phyloP scores from a whole-genome alignment of 768 basidiomycete species.

The Tylopilus intermedius region DNA sequence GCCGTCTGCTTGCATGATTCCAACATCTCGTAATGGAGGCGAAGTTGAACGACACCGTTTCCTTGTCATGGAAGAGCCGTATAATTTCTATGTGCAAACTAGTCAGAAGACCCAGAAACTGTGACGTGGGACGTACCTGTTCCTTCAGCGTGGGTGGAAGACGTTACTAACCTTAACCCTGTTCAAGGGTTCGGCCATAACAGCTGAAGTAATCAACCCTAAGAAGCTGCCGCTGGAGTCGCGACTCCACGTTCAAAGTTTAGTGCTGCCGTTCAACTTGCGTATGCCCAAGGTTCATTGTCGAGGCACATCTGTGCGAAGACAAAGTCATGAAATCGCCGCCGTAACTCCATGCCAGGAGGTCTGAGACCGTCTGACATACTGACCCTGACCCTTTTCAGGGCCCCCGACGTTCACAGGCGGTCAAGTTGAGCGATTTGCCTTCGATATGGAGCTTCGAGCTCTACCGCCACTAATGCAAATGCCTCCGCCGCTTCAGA shows the following conservation, averaged over 20 bases:
- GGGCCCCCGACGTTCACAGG: neutral
- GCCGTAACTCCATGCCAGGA: neutral
- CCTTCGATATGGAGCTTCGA: neutral
- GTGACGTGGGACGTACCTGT: neutral
- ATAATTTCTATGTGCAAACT: neutral
- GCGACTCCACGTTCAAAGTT: neutral
- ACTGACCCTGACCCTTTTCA: neutral
- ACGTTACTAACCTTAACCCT: neutral
- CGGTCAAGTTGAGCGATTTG: neutral
- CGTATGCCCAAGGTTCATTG: neutral
- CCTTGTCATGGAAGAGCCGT: neutral
- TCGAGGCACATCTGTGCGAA: neutral
- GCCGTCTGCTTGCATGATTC: neutral
- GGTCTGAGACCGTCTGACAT: too few relatives aligned
- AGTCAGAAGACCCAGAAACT: neutral
- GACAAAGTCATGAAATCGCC: neutral
- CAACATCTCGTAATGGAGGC: neutral
- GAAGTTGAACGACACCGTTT: constrained; percentile 16
- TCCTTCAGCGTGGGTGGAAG: neutral
- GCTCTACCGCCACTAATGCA: neutral
- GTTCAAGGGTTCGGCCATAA: neutral
- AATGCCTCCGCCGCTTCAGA: neutral
- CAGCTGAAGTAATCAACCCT: constrained; percentile 8
- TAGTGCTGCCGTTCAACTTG: neutral
- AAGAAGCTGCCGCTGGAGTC: too few relatives aligned